phyloP scores from a whole-genome alignment of 2,329 filamentous ascomycete species.

The Aspergillus glaucus region DNA sequence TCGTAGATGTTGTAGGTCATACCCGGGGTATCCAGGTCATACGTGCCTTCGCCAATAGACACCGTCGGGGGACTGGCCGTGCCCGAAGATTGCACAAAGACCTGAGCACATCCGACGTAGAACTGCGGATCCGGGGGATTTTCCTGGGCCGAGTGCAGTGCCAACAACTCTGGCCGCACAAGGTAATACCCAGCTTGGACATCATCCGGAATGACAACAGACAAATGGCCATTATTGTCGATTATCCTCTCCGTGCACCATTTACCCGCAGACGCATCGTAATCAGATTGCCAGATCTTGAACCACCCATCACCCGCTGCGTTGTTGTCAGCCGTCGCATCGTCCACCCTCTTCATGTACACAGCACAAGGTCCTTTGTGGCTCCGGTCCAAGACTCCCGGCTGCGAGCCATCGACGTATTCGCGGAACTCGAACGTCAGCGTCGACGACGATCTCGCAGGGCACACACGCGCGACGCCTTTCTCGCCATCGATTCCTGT shows the following conservation, averaged over 20 bases:
- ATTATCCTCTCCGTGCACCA: slow-evolving; percentile 70
- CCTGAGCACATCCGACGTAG: slow-evolving; percentile 66
- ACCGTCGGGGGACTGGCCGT: slow-evolving; percentile 48
- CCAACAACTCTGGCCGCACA: slow-evolving; percentile 63
- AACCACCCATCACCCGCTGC: slow-evolving; percentile 66
- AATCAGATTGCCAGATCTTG: slow-evolving; percentile 68
- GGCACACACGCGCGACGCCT: slow-evolving; percentile 45
- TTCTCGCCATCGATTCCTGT: slow-evolving; percentile 44
- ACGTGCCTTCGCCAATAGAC: slow-evolving; percentile 58
- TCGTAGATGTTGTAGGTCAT: slow-evolving; percentile 62
- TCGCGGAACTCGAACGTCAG: slow-evolving; percentile 63
- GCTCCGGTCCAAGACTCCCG: slow-evolving; percentile 53
- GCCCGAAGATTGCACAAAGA: slow-evolving; percentile 53
- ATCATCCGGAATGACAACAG: slow-evolving; percentile 54
- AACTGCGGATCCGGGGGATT: slow-evolving; percentile 60
- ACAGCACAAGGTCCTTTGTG: slow-evolving; percentile 66
- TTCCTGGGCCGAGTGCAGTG: slow-evolving; percentile 57
- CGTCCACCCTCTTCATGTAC: slow-evolving; percentile 64
- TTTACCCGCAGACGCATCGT: slow-evolving; percentile 47
- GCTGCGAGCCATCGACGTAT: slow-evolving; percentile 50
- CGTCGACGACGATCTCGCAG: slow-evolving; percentile 45
- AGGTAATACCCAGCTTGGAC: slow-evolving; percentile 64
- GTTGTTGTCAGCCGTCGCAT: slow-evolving; percentile 45
- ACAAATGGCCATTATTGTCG: slow-evolving; percentile 57
- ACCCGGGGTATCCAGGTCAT: slow-evolving; percentile 48